Evolutionary conservation across 1,139 yeast species (phyloP), one percentile per base, ranked within the genome.

Genomic region (Wickerhamiella infanticola): DNA sequence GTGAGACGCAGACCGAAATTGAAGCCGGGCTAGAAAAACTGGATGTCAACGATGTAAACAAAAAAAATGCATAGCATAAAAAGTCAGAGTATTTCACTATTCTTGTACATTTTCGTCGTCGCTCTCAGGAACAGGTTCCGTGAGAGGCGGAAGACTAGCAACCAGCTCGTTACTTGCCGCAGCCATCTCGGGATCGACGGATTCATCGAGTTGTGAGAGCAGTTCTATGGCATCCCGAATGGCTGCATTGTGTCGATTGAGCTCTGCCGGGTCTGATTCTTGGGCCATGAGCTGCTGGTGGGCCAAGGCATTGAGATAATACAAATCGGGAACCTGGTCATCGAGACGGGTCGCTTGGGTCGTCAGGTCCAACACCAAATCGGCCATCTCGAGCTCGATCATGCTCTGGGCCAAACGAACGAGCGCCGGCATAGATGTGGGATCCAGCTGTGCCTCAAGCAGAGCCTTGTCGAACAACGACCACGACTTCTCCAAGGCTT

Each of bases 301-400:
- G 0, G 93, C 77, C 57, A 86, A 75, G 0, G 93, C 93, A 58
- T 84, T 94, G 53, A 85, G 67, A 59, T 88, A 88, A 58, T 74
- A 80, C 36, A 80, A 72, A 56, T 88, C 97, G 47, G 84, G 67
- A 50, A 83, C 76, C 53, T 78, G 80, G 55, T 88, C 96, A 63
- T 88, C 86, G 44, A 88, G 74, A 51, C 82, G 88, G 55, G 79
- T 78, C 24, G 80, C 69, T 35, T 72, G 70, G 26, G 73, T 67
- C 8, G 85, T 70, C 24, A 84, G 75, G 38, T 73, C 72, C 11
- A 76, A 64, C 3, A 84, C 82, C 25, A 70, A 58, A 39, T 82
- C 93, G 56, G 78, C 78, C 50, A 75, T 64, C 38, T 80, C 90
- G 59, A 83, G 67, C 62, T 88, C 97, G 45, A 84, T 70, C 60